phyloP scores from a whole-genome alignment of 371 early-diverging fungal species.

The Mucor irregularis region DNA sequence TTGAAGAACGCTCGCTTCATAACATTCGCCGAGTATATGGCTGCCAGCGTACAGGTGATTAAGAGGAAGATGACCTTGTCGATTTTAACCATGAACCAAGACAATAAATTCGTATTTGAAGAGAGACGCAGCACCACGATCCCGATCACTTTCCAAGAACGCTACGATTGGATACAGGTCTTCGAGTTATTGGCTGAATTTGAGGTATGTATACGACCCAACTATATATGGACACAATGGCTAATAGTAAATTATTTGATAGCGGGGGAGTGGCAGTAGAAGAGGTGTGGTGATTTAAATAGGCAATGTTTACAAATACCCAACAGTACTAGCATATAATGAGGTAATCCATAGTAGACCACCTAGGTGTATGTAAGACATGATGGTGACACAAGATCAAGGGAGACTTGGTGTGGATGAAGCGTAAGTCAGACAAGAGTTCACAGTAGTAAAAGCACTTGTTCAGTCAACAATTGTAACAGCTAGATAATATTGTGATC shows the following conservation, averaged over 20 bases:
- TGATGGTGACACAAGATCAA: no score
- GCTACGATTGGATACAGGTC: conserved; percentile 14
- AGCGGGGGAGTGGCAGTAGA: no score
- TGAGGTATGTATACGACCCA: conserved; percentile 2
- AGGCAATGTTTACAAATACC: no score
- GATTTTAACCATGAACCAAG: conserved; percentile 15
- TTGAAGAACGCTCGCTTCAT: conserved; percentile 16
- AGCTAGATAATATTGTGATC: no score
- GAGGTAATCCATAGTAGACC: no score
- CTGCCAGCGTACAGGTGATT: conserved; percentile 16
- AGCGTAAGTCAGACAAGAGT: no score
- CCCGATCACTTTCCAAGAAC: conserved; percentile 14
- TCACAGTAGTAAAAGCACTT: no score
- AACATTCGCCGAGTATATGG: conserved; percentile 13
- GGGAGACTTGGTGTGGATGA: no score
- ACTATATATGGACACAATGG: conserved; percentile 11
- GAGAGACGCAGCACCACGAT: conserved; percentile 17
- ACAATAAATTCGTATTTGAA: conserved; percentile 18
- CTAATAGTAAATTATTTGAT: conserved; percentile 13
- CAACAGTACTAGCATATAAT: no score
- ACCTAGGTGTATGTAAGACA: no score
- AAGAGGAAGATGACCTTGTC: conserved; percentile 16
- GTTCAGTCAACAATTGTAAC: no score
- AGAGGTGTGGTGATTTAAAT: no score
- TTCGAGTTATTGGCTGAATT: conserved; percentile 15